phyloP scores from a whole-genome alignment of 2,329 filamentous ascomycete genomes.

The Penicillium olsonii region DNA sequence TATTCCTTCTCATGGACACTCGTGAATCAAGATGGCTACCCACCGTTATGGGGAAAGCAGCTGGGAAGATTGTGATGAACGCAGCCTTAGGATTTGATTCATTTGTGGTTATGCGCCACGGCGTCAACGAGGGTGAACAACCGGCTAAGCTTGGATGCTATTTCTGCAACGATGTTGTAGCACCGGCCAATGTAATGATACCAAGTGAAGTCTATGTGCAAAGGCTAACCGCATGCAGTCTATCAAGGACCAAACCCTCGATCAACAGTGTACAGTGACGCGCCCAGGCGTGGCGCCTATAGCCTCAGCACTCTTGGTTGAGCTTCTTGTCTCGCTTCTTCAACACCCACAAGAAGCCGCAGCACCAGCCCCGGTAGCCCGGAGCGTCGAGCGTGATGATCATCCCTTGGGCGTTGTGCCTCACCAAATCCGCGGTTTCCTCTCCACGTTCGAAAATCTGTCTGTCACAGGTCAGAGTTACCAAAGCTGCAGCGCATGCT shows the following conservation, averaged over 20 bases:
- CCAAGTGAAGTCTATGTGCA: conserved; percentile 11
- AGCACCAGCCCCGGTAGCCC: conserved; percentile 40
- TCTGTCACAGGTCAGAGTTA: conserved; percentile 60
- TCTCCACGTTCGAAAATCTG: conserved; percentile 61
- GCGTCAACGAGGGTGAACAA: conserved; percentile 61
- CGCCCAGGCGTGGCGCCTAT: conserved; percentile 89
- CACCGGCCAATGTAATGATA: conserved; percentile 79
- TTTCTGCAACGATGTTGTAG: conserved; percentile 97
- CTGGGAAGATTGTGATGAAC: conserved; percentile 94
- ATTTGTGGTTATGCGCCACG: conserved; percentile 96
- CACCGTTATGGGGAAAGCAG: conserved; percentile 91
- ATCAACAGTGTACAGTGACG: conserved; percentile 97
- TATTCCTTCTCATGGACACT: conserved; percentile 97
- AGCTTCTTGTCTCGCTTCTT: conserved; percentile 81
- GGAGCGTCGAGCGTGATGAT: conserved; percentile 36
- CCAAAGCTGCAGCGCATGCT: conserved; percentile 65
- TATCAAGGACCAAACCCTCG: conserved; percentile 89
- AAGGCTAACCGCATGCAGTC: conserved; percentile 60
- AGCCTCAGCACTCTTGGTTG: conserved; percentile 86
- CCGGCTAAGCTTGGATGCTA: conserved; percentile 83
- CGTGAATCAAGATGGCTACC: conserved; percentile 93
- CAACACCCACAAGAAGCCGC: conserved; percentile 69
- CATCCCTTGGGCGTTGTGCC: conserved; percentile 58
- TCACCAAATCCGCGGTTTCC: conserved; percentile 65
- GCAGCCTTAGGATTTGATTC: conserved; percentile 95